phyloP scores from a whole-genome alignment of 305 asterid species.

The Stenogyne calaminthoides region DNA sequence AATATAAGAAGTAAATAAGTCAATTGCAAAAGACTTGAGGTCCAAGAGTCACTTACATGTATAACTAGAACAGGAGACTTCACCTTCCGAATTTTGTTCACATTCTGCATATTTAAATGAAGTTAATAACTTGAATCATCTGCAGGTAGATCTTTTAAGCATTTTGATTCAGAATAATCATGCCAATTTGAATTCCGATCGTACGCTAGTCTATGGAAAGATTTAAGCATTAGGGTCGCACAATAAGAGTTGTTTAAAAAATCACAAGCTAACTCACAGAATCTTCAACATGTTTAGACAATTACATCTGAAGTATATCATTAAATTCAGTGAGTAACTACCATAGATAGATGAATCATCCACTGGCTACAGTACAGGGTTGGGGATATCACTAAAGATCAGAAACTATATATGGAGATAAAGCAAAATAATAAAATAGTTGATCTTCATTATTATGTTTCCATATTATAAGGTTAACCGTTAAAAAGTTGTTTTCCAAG shows the following conservation, averaged over 20 bases:
- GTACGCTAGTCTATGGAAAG: not conserved
- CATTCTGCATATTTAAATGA: slow-evolving; percentile 69
- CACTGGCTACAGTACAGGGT: slow-evolving; percentile 1
- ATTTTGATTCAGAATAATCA: not conserved
- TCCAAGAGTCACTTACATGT: slow-evolving; percentile 73
- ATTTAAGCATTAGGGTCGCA: not conserved
- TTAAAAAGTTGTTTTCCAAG: not conserved
- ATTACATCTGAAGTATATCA: slow-evolving; percentile 8
- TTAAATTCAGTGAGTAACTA: not conserved
- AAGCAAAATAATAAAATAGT: not conserved
- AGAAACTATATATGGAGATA: not conserved
- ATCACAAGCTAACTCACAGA: not conserved
- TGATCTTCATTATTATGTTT: not conserved
- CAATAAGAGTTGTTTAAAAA: not conserved
- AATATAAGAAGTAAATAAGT: slow-evolving; percentile 7
- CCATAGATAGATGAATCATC: not conserved
- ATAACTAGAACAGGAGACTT: slow-evolving; percentile 92
- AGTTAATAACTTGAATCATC: slow-evolving; percentile 29
- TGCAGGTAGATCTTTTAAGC: not conserved
- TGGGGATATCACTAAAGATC: not conserved
- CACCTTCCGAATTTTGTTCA: slow-evolving; percentile 90
- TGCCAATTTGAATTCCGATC: not conserved
- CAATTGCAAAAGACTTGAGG: slow-evolving; percentile 8
- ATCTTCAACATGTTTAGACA: not conserved
- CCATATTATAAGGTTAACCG: not conserved